Evolutionary conservation across 352 stramenopile species (phyloP).

Genomic region (Phytopythium cucurbitacearum): DNA sequence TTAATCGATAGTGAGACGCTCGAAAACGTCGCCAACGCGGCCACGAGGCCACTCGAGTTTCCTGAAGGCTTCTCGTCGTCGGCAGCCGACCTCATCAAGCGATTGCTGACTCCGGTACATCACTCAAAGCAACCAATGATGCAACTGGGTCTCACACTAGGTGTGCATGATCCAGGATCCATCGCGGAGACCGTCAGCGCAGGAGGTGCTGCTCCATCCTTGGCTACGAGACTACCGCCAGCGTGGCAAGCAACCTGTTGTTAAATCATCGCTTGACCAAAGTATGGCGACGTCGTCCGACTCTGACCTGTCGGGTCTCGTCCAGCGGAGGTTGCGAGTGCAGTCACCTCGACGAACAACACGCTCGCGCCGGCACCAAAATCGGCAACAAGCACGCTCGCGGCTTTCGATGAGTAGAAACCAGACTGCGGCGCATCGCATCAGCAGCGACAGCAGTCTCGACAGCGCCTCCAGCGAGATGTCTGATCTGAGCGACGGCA

Average conservation of each 20-base stretch:
- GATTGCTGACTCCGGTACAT: constrained; percentile 44
- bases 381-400: too few species aligned
- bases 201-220: constrained; percentile 50
- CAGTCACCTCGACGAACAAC: too few species aligned
- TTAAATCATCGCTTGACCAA: too few species aligned
- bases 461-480: not conserved
- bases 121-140: not conserved
- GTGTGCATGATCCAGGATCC: constrained; percentile 27
- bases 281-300: too few species aligned
- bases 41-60: constrained; percentile 34
- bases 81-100: constrained; percentile 56
- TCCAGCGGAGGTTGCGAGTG: too few species aligned
- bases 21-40: constrained; percentile 60
- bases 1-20: constrained; percentile 45
- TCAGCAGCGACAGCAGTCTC: not conserved
- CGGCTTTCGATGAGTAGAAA: too few species aligned
- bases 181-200: constrained; percentile 28
- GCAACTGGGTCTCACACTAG: not conserved
- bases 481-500: not conserved
- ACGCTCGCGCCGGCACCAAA: too few species aligned
- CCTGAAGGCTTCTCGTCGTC: constrained; percentile 48
- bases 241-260: too few species aligned
- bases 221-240: constrained; percentile 31
- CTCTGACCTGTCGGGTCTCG: too few species aligned
- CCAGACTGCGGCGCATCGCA: not conserved